Conservation (phyloP, 176 grass and related monocot genomes). For the Hordeum marinum region DNA sequence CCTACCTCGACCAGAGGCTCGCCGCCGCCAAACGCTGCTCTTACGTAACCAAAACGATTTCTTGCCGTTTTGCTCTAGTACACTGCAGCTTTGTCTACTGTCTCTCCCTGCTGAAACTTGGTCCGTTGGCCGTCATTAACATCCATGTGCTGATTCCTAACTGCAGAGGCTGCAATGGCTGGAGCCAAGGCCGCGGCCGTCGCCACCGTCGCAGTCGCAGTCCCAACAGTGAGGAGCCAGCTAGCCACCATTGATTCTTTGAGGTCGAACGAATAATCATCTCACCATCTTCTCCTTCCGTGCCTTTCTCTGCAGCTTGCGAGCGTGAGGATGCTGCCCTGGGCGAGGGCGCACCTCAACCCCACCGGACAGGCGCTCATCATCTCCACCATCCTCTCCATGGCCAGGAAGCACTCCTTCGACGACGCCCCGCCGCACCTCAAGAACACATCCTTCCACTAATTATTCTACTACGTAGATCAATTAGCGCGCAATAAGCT, state of each 20-base stretch:
- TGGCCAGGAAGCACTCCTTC: slow-evolving; percentile 62
- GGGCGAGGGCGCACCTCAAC: slow-evolving; percentile 62
- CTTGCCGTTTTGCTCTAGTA: no score
- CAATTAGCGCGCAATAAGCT: no score
- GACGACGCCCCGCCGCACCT: slow-evolving; percentile 18
- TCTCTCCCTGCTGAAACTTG: no score
- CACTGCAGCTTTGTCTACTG: no score
- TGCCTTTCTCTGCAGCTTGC: slow-evolving; percentile 29
- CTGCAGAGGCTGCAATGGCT: slow-evolving; percentile 52
- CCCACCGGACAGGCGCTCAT: slow-evolving; percentile 61
- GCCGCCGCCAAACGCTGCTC: slow-evolving; percentile 73
- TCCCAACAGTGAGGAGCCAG: slow-evolving; percentile 66
- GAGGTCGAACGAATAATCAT: no score
- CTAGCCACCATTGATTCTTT: no score
- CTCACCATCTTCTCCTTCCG: no score
- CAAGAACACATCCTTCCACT: slow-evolving; percentile 39
- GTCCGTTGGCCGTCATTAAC: no score
- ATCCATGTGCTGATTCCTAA: no score
- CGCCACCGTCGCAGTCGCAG: slow-evolving; percentile 49
- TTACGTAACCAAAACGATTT: slow-evolving; percentile 30
- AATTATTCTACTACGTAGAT: no score
- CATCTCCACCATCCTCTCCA: slow-evolving; percentile 58
- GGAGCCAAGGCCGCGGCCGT: slow-evolving; percentile 59
- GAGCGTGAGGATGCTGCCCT: slow-evolving; percentile 72
- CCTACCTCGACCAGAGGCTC: slow-evolving; percentile 61